A percentile compares a stretch with the other conserved stretches of the same genome.
These are phyloP conservation scores for Hypomyces perniciosus DNA, from an alignment of 2,329 filamentous ascomycete species.

Conservation along the genomic window DNA sequence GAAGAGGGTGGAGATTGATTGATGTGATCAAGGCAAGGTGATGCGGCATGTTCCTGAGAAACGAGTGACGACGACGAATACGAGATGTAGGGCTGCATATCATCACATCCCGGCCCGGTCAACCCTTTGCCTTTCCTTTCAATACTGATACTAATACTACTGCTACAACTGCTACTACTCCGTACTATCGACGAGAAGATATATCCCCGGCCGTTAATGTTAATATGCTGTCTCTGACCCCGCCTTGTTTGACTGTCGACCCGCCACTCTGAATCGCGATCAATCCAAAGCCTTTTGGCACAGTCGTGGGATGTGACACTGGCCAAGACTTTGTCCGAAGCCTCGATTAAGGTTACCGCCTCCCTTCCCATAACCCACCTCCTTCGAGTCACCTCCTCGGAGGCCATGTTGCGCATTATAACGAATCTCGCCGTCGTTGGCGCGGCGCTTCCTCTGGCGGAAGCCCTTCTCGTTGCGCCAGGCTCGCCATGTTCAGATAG, in stretches of 20 bases:
- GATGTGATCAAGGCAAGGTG: too few relatives aligned
- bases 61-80: neutral
- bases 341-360: neutral
- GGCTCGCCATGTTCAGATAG: constrained; percentile 44
- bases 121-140: too few relatives aligned
- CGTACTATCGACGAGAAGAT: too few relatives aligned
- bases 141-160: too few relatives aligned
- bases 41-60: neutral
- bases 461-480: constrained; percentile 37
- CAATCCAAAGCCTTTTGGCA: neutral
- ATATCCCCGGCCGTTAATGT: neutral
- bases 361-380: neutral
- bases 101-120: constrained; percentile 8
- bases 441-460: constrained; percentile 16
- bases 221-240: too few relatives aligned
- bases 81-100: constrained; percentile 8
- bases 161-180: too few relatives aligned
- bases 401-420: constrained; percentile 15
- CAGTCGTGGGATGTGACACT: constrained; percentile 9
- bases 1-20: too few relatives aligned
- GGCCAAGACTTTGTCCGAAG: constrained; percentile 6
- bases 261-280: neutral
- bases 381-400: neutral
- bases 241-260: neutral
- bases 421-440: constrained; percentile 17